Conservation (phyloP, 2,329 filamentous ascomycete species). For the Fusarium haematococcum region DNA sequence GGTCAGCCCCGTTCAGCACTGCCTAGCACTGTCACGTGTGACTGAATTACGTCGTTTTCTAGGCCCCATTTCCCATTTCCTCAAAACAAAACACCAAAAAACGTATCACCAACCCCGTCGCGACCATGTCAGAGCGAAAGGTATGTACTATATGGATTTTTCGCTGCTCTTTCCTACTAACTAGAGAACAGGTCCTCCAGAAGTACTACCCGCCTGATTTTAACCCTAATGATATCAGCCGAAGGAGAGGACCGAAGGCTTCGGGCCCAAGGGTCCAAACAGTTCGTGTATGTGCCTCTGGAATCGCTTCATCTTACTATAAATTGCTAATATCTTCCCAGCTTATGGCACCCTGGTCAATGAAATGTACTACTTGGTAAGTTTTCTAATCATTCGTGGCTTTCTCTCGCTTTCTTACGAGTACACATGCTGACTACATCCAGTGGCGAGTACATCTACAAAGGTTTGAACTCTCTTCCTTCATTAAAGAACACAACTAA, state of each 20-base stretch:
- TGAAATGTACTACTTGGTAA: constrained; percentile 50
- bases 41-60: background rate
- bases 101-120: background rate
- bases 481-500: background rate
- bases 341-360: constrained; percentile 67
- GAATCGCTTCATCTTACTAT: background rate
- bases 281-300: constrained; percentile 66
- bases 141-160: constrained; percentile 56
- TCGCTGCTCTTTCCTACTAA: too few species aligned
- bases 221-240: too few species aligned
- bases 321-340: background rate
- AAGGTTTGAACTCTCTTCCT: constrained; percentile 66
- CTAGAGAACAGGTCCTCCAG: constrained; percentile 51
- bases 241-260: constrained; percentile 54
- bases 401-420: too few species aligned
- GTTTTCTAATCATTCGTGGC: background rate
- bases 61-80: background rate
- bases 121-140: constrained; percentile 76
- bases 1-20: background rate
- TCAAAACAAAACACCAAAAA: background rate
- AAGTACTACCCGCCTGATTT: constrained; percentile 55
- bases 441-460: constrained; percentile 85
- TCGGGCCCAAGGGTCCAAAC: constrained; percentile 85
- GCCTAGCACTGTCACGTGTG: background rate
- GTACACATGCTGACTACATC: constrained; percentile 41